phyloP scores from a whole-genome alignment of 1,139 yeast species.

The Saccharomyces hybrid region DNA sequence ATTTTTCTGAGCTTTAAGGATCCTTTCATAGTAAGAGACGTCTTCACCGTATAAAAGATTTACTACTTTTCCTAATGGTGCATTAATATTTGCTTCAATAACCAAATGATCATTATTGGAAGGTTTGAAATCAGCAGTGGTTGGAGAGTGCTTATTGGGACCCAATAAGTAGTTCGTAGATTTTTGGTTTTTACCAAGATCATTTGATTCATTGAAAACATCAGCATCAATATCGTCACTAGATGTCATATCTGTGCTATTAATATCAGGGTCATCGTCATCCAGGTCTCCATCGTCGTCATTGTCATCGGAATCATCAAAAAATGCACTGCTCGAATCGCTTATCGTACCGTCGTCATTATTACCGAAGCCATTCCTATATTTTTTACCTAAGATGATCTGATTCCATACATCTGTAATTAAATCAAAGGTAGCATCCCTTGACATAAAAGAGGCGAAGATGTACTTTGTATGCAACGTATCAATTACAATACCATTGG shows the following conservation, averaged over 20 bases:
- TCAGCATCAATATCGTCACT: slow-evolving; percentile 24
- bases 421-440: slow-evolving; percentile 58
- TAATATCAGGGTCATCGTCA: slow-evolving; percentile 3
- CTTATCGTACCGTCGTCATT: slow-evolving; percentile 10
- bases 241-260: slow-evolving; percentile 24
- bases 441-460: slow-evolving; percentile 62
- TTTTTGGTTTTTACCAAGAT: slow-evolving; percentile 4
- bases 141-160: slow-evolving; percentile 47
- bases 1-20: slow-evolving; percentile 62
- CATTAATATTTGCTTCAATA: slow-evolving; percentile 52
- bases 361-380: slow-evolving; percentile 19
- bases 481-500: slow-evolving; percentile 64
- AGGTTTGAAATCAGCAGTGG: slow-evolving; percentile 43
- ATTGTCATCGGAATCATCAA: slow-evolving; percentile 12
- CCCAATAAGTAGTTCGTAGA: slow-evolving; percentile 14
- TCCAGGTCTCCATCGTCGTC: slow-evolving; percentile 22
- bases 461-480: slow-evolving; percentile 64
- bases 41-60: slow-evolving; percentile 67
- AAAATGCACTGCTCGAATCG: slow-evolving; percentile 9
- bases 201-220: slow-evolving; percentile 6
- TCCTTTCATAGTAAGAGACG: slow-evolving; percentile 41
- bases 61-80: slow-evolving; percentile 75
- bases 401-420: slow-evolving; percentile 57
- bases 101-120: slow-evolving; percentile 56
- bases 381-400: slow-evolving; percentile 27